These are phyloP conservation scores for Ustilago loliicola DNA, from an alignment of 1,284 basidiomycete genomes.

Conservation along the genomic window DNA sequence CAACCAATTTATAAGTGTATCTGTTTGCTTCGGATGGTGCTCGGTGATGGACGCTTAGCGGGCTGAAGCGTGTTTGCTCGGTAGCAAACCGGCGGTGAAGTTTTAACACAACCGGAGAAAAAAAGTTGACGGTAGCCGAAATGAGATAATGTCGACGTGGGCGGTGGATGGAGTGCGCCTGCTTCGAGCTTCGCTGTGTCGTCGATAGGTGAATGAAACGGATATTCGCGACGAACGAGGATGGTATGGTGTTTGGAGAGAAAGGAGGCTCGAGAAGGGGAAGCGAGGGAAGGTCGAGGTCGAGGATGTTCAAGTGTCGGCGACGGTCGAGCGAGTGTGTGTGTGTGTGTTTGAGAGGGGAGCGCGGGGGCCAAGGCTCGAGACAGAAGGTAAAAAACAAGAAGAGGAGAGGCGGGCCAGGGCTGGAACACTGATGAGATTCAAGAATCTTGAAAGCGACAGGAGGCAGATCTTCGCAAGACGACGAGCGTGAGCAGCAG, in stretches of 20 bases:
- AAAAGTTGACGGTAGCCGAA: not conserved
- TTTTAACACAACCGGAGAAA: not conserved
- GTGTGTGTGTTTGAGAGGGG: not conserved
- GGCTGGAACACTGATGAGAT: not conserved
- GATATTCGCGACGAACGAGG: not conserved
- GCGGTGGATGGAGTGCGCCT: not conserved
- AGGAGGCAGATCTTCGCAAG: not conserved
- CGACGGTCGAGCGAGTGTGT: not conserved
- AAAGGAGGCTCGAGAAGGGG: not conserved
- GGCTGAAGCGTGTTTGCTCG: not conserved
- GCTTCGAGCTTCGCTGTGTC: not conserved
- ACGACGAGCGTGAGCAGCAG: not conserved
- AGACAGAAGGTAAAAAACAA: not conserved
- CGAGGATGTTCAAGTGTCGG: not conserved
- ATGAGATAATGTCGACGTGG: not conserved
- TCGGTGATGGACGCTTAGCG: not conserved
- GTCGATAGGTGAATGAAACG: not conserved
- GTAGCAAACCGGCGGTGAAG: not conserved
- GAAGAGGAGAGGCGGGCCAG: not conserved
- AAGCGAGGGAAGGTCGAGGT: not conserved
- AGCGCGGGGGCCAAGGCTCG: not conserved
- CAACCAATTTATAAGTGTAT: not conserved
- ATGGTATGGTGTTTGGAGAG: not conserved
- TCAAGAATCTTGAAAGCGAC: not conserved
- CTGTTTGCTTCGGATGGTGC: not conserved